Evolutionary conservation across 2,329 filamentous ascomycete species (phyloP).

Genomic region (Sarocladium brachiariae): DNA sequence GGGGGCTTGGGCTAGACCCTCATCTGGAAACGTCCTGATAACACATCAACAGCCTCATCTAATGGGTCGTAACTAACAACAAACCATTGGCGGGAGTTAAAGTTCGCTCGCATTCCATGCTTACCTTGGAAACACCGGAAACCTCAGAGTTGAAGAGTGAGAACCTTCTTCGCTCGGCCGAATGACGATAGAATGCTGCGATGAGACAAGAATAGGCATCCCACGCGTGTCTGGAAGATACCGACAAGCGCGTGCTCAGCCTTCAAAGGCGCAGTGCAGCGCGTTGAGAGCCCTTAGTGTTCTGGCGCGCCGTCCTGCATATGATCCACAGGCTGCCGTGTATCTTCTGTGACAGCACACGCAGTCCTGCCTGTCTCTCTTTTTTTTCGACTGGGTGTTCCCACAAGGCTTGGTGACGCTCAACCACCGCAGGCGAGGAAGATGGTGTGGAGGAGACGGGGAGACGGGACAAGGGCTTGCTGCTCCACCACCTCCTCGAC

Average conservation of each 20-base stretch:
- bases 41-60: no score
- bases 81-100: not conserved
- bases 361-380: not conserved
- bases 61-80: no score
- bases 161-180: not conserved
- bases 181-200: slow-evolving; percentile 2
- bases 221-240: not conserved
- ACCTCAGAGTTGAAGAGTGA: not conserved
- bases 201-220: slow-evolving; percentile 2
- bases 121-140: not conserved
- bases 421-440: no score
- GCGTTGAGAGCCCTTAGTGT: not conserved
- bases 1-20: no score
- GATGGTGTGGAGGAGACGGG: not conserved
- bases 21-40: no score
- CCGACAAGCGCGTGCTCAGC: slow-evolving; percentile 4
- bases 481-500: not conserved
- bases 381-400: not conserved
- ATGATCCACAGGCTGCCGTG: not conserved
- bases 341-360: not conserved
- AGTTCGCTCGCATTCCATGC: not conserved
- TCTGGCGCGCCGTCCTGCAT: slow-evolving; percentile 1
- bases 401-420: no score
- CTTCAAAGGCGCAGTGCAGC: slow-evolving; percentile 8
- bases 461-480: slow-evolving; percentile 4